Evolutionary conservation across 257 asterid species (phyloP), one percentile per base, ranked within the genome.

Genomic region (Solanum bulbocastanum): DNA sequence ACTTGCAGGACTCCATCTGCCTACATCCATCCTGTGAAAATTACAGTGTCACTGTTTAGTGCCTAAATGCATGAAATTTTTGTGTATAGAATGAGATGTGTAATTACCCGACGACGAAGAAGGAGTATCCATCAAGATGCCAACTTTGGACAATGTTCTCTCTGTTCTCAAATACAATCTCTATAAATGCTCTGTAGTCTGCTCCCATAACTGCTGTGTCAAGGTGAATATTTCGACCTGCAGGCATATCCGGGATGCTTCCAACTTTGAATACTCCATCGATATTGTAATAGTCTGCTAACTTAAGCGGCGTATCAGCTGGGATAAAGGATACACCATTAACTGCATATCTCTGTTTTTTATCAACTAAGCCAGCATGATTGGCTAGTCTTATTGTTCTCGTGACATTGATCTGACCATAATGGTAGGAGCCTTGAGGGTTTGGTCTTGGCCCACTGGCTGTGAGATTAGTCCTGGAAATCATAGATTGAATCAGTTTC

Each of bases 391-490:
- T 88, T 42, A 94, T 91, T 15, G 94, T 95, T 69, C 95, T 90
- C 27, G 73, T 84, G 25, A 94, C 90, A 0, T 90, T 91, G 90
- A 95, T 92, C 22, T 87, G 86, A 11, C 98, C 98, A 42, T 94
- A 95, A 90, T 94, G 97, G 92, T 94, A 95, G 1, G 98, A 94
- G 89, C 98, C 98, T 73, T 96, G 98, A 0, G 98, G 98, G 60
- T 96, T 96, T 5, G 98, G 98, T 87, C 98, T 90, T 5, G 98
- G 96, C 10, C 96, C 98, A 75, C 98, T 93, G 1, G 98, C 98
- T 4, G 96, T 93, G 30, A 96, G 92, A 82, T 96, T 95, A 0
- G 93, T 92, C 94, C 98, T 93, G 91, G 10, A 73, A 88, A 52
- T 27, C 25, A 23, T 40, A 62, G 32, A 86, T 52, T 4, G 60